Evolutionary conservation across 495 filamentous ascomycete species (phyloP).

Genomic region (Tuber calosporum): DNA sequence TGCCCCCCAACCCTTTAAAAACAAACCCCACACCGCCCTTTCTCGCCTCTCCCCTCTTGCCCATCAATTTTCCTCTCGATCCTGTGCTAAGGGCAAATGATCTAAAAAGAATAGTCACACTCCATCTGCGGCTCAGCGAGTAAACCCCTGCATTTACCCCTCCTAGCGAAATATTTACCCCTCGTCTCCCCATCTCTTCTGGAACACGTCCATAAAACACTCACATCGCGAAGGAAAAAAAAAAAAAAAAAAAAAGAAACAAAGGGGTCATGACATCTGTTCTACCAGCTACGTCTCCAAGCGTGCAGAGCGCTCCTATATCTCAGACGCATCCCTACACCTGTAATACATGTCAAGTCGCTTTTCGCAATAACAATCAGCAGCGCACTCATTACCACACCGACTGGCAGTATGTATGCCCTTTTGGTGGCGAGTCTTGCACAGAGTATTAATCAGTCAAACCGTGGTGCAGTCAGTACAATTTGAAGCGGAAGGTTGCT

Average conservation of each 20-base stretch:
- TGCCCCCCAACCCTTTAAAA: neutral
- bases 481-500: slow-evolving; percentile 90
- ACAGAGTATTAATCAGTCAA: slow-evolving; percentile 11
- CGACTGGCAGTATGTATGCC: slow-evolving; percentile 84
- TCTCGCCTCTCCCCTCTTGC: neutral
- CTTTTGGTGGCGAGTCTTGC: slow-evolving; percentile 5
- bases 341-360: slow-evolving; percentile 96
- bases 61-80: neutral
- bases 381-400: slow-evolving; percentile 92
- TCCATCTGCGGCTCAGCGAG: slow-evolving; percentile 29
- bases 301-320: slow-evolving; percentile 31
- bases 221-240: slow-evolving; percentile 4
- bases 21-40: neutral
- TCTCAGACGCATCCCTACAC: slow-evolving; percentile 72
- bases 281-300: slow-evolving; percentile 28
- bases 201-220: slow-evolving; percentile 17
- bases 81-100: neutral
- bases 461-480: slow-evolving; percentile 66
- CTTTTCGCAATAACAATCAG: slow-evolving; percentile 86
- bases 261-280: slow-evolving; percentile 29
- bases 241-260: neutral
- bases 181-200: neutral
- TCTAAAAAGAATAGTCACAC: slow-evolving; percentile 16
- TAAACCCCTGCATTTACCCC: slow-evolving; percentile 30
- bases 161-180: slow-evolving; percentile 12